Conservation (phyloP, 2,329 filamentous ascomycete genomes). For the Fusarium newnesense region DNA sequence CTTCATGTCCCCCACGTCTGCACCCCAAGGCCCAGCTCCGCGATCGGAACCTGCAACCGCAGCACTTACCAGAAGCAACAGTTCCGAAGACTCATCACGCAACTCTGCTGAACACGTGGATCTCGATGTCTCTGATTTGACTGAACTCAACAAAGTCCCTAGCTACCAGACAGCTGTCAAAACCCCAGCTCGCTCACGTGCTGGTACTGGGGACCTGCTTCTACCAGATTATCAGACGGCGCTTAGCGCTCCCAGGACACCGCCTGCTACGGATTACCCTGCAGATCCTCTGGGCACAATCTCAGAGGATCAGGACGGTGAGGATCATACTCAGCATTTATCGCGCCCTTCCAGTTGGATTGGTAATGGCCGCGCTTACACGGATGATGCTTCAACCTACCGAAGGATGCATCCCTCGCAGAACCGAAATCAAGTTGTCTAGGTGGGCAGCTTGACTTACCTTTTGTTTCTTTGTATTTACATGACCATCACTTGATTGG, state of each 20-base stretch:
- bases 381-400: constrained; percentile 38
- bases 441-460: background rate
- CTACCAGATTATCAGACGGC: constrained; percentile 76
- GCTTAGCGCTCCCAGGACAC: constrained; percentile 62
- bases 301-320: constrained; percentile 45
- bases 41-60: constrained; percentile 57
- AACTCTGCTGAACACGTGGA: constrained; percentile 68
- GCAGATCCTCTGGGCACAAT: constrained; percentile 48
- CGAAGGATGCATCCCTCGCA: constrained; percentile 35
- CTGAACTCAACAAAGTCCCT: constrained; percentile 76
- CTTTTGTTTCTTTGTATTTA: background rate
- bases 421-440: constrained; percentile 35
- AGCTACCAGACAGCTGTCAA: constrained; percentile 81
- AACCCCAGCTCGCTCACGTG: constrained; percentile 67
- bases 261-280: constrained; percentile 50
- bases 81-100: constrained; percentile 62
- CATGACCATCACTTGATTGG: constrained; percentile 16
- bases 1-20: constrained; percentile 56
- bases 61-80: constrained; percentile 64
- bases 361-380: constrained; percentile 37
- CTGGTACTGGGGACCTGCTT: constrained; percentile 57
- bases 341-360: constrained; percentile 41
- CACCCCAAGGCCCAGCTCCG: constrained; percentile 49
- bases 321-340: constrained; percentile 39
- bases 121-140: constrained; percentile 68